These are phyloP conservation scores for Lentinula edodes DNA, from an alignment of 768 basidiomycete genomes.

Conservation along the genomic window DNA sequence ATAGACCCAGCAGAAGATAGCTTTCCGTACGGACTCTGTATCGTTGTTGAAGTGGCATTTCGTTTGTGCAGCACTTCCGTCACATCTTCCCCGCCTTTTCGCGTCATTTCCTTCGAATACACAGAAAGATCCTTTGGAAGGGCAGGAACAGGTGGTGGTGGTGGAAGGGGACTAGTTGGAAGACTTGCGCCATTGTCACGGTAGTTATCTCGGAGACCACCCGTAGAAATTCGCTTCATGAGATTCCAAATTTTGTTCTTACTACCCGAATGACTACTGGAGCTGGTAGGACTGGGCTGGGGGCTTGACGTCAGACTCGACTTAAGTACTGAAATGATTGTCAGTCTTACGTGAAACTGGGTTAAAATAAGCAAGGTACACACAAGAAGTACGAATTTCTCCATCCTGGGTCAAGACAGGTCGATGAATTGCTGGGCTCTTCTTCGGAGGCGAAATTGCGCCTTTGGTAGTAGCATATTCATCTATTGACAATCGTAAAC, in stretches of 20 bases:
- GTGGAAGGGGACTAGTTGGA: constrained; percentile 12
- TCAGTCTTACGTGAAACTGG: not conserved
- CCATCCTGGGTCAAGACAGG: not conserved
- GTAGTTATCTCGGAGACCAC: constrained; percentile 56
- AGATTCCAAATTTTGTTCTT: constrained; percentile 58
- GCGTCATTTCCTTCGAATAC: not conserved
- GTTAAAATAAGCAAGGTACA: not conserved
- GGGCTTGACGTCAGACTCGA: not conserved
- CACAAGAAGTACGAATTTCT: not conserved
- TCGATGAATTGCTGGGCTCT: not conserved
- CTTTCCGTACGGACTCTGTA: constrained; percentile 7
- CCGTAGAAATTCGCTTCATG: constrained; percentile 65
- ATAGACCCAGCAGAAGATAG: not conserved
- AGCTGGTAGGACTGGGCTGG: constrained; percentile 13
- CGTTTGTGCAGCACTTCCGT: constrained; percentile 5
- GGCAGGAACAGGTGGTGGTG: constrained; percentile 55
- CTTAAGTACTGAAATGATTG: not conserved
- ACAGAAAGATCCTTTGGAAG: constrained; percentile 39
- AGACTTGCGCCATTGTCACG: constrained; percentile 6
- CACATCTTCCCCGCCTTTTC: not conserved
- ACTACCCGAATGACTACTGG: constrained; percentile 15
- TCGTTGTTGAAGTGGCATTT: constrained; percentile 4
- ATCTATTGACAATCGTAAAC: constrained; percentile 28
- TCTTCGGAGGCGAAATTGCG: not conserved
- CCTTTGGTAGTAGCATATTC: constrained; percentile 13